phyloP scores from a whole-genome alignment of 225 moss, liverwort and hornwort species.

The Lunularia cruciata region DNA sequence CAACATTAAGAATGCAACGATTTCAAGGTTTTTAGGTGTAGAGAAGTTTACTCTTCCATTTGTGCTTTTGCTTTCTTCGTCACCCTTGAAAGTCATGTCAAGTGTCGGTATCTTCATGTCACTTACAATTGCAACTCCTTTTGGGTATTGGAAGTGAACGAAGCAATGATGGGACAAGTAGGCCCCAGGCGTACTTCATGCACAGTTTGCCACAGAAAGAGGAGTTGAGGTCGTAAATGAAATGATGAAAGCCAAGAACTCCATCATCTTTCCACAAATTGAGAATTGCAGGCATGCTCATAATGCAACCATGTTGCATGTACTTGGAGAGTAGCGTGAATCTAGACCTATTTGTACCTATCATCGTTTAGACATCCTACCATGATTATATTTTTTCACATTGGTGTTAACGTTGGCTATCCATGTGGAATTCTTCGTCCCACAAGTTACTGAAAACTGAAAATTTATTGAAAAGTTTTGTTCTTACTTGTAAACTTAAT shows the following conservation, averaged over 20 bases:
- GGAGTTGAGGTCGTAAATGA: slow-evolving; percentile 86
- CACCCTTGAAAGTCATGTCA: background rate
- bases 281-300: slow-evolving; percentile 98
- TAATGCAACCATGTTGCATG: slow-evolving; percentile 88
- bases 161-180: slow-evolving; percentile 74
- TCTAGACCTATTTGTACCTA: background rate
- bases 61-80: background rate
- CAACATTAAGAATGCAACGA: slow-evolving; percentile 60
- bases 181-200: slow-evolving; percentile 82
- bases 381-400: background rate
- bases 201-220: slow-evolving; percentile 95
- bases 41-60: background rate
- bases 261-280: slow-evolving; percentile 89
- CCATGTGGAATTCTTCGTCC: background rate
- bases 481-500: background rate
- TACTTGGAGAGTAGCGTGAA: slow-evolving; percentile 48
- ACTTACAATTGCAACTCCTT: background rate
- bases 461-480: slow-evolving; percentile 5
- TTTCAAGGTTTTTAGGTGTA: slow-evolving; percentile 89
- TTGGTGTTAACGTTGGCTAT: no score
- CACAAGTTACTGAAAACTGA: background rate
- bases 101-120: background rate
- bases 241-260: slow-evolving; percentile 81
- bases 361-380: background rate
- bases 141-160: slow-evolving; percentile 66